phyloP scores from a whole-genome alignment of 108 stramenopile species.

The Cyclostephanos invisitatus region DNA sequence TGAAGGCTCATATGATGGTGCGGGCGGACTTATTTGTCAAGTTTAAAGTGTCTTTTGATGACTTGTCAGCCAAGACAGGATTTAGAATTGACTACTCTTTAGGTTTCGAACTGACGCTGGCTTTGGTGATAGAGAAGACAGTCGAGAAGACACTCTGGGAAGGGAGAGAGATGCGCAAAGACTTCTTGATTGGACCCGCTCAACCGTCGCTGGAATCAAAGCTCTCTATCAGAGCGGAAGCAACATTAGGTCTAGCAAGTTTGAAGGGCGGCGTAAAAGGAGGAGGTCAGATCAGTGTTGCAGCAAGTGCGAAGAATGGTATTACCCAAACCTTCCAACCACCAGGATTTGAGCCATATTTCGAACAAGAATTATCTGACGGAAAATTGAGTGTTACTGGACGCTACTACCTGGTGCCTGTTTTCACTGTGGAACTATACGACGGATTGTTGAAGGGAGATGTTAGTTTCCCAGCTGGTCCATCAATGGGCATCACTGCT shows the following conservation, averaged over 20 bases:
- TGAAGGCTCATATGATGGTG: not conserved
- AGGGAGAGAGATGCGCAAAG: not conserved
- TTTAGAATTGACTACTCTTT: not conserved
- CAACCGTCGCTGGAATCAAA: not conserved
- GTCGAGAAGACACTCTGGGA: not conserved
- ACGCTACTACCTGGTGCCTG: not conserved
- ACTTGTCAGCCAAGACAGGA: not conserved
- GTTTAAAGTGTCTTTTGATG: not conserved
- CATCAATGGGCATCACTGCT: not conserved
- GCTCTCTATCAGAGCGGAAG: not conserved
- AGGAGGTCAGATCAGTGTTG: slow-evolving; percentile 1
- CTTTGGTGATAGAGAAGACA: not conserved
- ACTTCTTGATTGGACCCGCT: not conserved
- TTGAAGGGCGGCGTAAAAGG: not conserved
- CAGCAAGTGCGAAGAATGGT: not conserved
- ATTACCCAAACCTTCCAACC: not conserved
- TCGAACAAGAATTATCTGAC: not conserved
- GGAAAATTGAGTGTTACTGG: not conserved
- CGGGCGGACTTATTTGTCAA: slow-evolving; percentile 6
- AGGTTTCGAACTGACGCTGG: not conserved
- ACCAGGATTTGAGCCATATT: slow-evolving; percentile 2
- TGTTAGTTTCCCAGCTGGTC: not conserved
- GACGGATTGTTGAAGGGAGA: not conserved
- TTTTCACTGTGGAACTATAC: not conserved
- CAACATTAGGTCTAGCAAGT: not conserved